Percentiles rank a stretch among this genome's conserved stretches.
Evolutionary conservation across 768 basidiomycete species (phyloP).

Genomic region (Suillus cothurnatus): DNA sequence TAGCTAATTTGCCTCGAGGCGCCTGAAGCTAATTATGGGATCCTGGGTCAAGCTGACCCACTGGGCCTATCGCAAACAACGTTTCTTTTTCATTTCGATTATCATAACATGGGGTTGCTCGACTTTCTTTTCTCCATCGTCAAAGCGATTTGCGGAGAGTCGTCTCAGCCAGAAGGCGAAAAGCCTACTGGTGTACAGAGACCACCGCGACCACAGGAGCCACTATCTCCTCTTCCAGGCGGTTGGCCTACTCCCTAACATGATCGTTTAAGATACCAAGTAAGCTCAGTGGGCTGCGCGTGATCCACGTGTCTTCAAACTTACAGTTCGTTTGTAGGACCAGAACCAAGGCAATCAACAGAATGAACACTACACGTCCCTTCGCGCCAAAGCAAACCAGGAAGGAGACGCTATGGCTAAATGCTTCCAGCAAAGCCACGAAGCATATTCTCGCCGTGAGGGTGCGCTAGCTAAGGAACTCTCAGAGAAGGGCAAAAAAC

Average conservation of each 20-base stretch:
- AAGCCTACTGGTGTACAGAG: neutral
- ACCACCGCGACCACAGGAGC: constrained; percentile 11
- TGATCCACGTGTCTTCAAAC: neutral
- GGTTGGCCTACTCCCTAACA: constrained; percentile 14
- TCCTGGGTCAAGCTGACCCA: neutral
- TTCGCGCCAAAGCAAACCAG: constrained; percentile 75
- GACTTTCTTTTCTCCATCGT: constrained; percentile 29
- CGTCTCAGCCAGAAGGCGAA: constrained; percentile 15
- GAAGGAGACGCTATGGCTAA: constrained; percentile 81
- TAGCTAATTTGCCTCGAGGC: neutral
- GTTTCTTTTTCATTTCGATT: neutral
- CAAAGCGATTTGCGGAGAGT: constrained; percentile 25
- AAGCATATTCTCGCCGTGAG: constrained; percentile 73
- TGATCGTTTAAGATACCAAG: constrained; percentile 20
- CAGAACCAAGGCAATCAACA: constrained; percentile 65
- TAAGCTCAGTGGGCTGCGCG: constrained; percentile 8
- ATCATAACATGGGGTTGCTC: constrained; percentile 23
- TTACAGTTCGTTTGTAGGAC: constrained; percentile 38
- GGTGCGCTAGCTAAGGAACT: constrained; percentile 82
- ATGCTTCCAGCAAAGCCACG: constrained; percentile 70
- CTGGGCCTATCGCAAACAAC: neutral
- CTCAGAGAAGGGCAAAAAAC: constrained; percentile 76
- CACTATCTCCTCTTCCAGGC: constrained; percentile 6
- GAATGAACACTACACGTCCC: constrained; percentile 65
- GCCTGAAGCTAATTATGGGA: neutral